Evolutionary conservation across 2,329 filamentous ascomycete species (phyloP).

Genomic region (Arthrobotrys conoides): DNA sequence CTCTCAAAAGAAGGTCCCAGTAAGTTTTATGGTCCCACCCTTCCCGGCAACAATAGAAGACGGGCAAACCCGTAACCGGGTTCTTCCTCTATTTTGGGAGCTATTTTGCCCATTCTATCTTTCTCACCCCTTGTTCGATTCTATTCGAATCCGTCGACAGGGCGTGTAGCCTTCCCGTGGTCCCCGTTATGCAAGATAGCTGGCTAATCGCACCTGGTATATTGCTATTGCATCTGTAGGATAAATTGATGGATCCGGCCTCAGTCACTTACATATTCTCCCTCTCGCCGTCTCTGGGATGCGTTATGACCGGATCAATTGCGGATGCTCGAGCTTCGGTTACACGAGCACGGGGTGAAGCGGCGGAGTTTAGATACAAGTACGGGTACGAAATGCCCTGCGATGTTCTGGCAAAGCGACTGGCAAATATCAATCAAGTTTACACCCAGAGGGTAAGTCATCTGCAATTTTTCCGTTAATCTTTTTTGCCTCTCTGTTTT

Average conservation of each 20-base stretch:
- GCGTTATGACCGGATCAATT: slow-evolving; percentile 98
- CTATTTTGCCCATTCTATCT: slow-evolving; percentile 1
- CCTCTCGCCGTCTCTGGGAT: slow-evolving; percentile 94
- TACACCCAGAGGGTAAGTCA: slow-evolving; percentile 91
- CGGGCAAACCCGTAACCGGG: slow-evolving; percentile 61
- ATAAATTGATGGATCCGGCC: slow-evolving; percentile 97
- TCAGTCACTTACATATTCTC: slow-evolving; percentile 98
- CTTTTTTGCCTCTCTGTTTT: slow-evolving; percentile 10
- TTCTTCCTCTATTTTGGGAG: slow-evolving; percentile 62
- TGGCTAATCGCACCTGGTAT: slow-evolving; percentile 55
- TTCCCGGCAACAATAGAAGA: slow-evolving; percentile 1
- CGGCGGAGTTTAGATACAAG: slow-evolving; percentile 98
- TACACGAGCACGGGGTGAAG: slow-evolving; percentile 92
- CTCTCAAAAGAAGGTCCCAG: slow-evolving; percentile 99
- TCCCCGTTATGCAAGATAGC: slow-evolving; percentile 57
- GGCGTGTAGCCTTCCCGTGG: slow-evolving; percentile 41
- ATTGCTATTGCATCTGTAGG: slow-evolving; percentile 71
- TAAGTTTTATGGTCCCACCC: slow-evolving; percentile 70
- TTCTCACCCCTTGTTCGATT: slow-evolving; percentile 17
- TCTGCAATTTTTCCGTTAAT: slow-evolving; percentile 22
- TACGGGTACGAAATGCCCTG: slow-evolving; percentile 99
- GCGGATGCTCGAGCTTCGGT: slow-evolving; percentile 95
- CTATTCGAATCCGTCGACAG: slow-evolving; percentile 51
- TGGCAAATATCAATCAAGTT: slow-evolving; percentile 99
- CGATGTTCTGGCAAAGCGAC: slow-evolving; percentile 93